phyloP scores from a whole-genome alignment of 441 rosid species.

The Brassica balearica region DNA sequence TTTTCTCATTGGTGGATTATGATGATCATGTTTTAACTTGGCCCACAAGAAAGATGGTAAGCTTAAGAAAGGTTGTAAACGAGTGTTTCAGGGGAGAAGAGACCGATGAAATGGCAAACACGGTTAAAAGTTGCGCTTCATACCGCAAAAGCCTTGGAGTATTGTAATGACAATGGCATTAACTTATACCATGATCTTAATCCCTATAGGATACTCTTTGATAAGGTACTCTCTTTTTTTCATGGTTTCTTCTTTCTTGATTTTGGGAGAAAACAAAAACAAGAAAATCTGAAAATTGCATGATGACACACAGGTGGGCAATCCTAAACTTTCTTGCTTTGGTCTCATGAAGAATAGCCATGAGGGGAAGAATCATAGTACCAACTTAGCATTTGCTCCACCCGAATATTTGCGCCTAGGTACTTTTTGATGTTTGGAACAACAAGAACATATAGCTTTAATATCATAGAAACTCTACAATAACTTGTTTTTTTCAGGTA shows the following conservation, averaged over 20 bases:
- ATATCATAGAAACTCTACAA: neutral
- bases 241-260: neutral
- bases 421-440: conserved; percentile 19
- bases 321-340: conserved; percentile 45
- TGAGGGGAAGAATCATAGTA: conserved; percentile 26
- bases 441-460: neutral
- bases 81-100: conserved; percentile 39
- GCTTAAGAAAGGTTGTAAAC: conserved; percentile 4
- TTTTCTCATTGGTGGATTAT: neutral
- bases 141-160: conserved; percentile 40
- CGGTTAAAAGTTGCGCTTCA: conserved; percentile 41
- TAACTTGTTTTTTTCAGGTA: conserved; percentile 23
- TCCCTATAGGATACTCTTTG: conserved; percentile 38
- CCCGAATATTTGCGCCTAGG: conserved; percentile 40
- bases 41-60: neutral
- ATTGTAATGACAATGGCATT: conserved; percentile 30
- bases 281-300: neutral
- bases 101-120: conserved; percentile 44
- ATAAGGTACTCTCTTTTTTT: neutral
- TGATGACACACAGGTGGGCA: conserved; percentile 33
- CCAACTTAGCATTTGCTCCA: conserved; percentile 45
- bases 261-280: neutral
- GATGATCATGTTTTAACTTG: neutral
- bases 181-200: conserved; percentile 45
- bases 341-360: conserved; percentile 39